Evolutionary conservation across 148 eudicot species (phyloP).

Genomic region (Drosera capensis): DNA sequence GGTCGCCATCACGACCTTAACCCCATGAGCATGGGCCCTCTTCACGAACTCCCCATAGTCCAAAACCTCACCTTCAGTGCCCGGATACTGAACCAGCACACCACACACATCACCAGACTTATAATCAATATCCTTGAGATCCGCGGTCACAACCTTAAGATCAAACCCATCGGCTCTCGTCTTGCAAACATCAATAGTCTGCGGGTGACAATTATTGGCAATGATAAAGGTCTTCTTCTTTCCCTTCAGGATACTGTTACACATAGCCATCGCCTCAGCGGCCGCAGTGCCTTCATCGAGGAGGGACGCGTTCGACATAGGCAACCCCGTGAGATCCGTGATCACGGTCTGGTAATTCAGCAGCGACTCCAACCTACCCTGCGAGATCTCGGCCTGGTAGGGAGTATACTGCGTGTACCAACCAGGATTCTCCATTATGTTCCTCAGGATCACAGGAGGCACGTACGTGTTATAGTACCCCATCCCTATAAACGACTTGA

Average conservation of each 20-base stretch:
- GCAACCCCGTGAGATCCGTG: constrained; percentile 76
- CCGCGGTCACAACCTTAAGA: constrained; percentile 44
- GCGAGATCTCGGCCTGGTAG: constrained; percentile 92
- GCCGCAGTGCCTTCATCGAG: constrained; percentile 96
- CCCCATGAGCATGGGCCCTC: constrained; percentile 81
- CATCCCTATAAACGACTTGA: constrained; percentile 86
- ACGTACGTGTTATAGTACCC: constrained; percentile 80
- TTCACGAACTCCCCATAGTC: constrained; percentile 79
- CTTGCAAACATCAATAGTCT: constrained; percentile 72
- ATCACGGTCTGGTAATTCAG: constrained; percentile 79
- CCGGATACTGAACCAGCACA: constrained; percentile 89
- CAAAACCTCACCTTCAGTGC: constrained; percentile 88
- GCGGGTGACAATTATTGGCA: constrained; percentile 79
- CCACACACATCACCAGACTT: constrained; percentile 82
- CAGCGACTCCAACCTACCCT: constrained; percentile 78
- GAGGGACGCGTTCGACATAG: constrained; percentile 88
- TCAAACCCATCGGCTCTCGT: constrained; percentile 87
- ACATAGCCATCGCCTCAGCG: constrained; percentile 99
- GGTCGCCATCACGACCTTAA: constrained; percentile 86
- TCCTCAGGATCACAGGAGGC: constrained; percentile 85
- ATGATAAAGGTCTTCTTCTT: constrained; percentile 78
- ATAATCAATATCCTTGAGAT: constrained; percentile 64
- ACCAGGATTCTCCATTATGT: constrained; percentile 86
- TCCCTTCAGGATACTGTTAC: constrained; percentile 72
- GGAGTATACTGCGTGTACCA: constrained; percentile 99